Conservation (phyloP, 2,329 filamentous ascomycete genomes). For the Aschersonia sp. region DNA sequence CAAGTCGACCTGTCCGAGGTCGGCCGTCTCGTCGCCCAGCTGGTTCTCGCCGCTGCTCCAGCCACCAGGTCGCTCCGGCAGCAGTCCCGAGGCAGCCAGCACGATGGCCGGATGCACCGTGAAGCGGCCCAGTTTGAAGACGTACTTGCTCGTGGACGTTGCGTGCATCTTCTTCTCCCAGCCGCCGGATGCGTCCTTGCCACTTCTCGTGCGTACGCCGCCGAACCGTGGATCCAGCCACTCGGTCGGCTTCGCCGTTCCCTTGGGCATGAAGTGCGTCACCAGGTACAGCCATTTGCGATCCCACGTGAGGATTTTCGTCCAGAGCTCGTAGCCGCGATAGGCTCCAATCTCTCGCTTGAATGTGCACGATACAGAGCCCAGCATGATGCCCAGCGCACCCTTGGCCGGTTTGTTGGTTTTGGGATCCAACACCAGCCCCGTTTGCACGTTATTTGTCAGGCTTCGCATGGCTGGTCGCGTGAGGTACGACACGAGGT, state of each 20-base stretch:
- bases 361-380: conserved; percentile 61
- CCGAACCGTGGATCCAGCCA: conserved; percentile 35
- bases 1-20: conserved; percentile 12
- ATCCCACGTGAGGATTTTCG: conserved; percentile 58
- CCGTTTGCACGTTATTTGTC: conserved; percentile 4
- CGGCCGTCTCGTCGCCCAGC: conserved; percentile 4
- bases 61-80: conserved; percentile 59
- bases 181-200: conserved; percentile 20
- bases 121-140: conserved; percentile 67
- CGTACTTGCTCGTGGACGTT: conserved; percentile 64
- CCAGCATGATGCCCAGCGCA: conserved; percentile 49
- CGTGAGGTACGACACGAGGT: conserved; percentile 59
- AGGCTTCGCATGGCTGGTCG: conserved; percentile 22
- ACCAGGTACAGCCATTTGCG: conserved; percentile 70
- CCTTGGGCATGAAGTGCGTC: conserved; percentile 56
- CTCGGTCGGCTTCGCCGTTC: conserved; percentile 36
- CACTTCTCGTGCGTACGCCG: conserved; percentile 24
- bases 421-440: conserved; percentile 33
- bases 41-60: conserved; percentile 33
- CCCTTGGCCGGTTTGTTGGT: conserved; percentile 35
- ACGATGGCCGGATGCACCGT: conserved; percentile 74
- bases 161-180: conserved; percentile 55
- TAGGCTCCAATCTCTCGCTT: conserved; percentile 59
- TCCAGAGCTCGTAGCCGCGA: conserved; percentile 60
- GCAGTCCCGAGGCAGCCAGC: conserved; percentile 54